Conservation (phyloP, 768 basidiomycete species). For the Lepiota brunneoincarnata region DNA sequence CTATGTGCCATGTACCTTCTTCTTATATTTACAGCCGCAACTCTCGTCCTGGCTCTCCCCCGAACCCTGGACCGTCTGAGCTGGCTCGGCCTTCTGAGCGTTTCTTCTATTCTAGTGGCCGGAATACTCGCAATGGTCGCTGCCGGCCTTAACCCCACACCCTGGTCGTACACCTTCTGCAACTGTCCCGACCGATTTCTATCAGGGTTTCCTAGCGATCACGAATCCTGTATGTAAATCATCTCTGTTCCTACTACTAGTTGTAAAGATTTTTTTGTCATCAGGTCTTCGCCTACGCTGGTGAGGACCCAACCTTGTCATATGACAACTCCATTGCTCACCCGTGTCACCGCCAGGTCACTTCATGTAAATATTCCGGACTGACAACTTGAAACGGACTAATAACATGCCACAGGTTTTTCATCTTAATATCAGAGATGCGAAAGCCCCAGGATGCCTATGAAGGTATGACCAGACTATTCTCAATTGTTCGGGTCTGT, state of each 20-base stretch:
- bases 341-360: neutral
- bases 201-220: conserved; percentile 48
- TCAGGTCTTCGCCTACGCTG: conserved; percentile 9
- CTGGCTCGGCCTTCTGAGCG: conserved; percentile 46
- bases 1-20: conserved; percentile 44
- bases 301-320: neutral
- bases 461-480: conserved; percentile 38
- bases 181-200: conserved; percentile 38
- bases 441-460: conserved; percentile 45
- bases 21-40: conserved; percentile 43
- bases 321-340: neutral
- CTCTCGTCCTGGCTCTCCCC: conserved; percentile 41
- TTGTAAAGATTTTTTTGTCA: neutral
- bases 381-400: too few species aligned
- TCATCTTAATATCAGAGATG: conserved; percentile 60
- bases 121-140: conserved; percentile 51
- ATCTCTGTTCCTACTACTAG: neutral
- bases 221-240: conserved; percentile 43
- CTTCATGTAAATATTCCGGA: neutral
- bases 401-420: conserved; percentile 36
- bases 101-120: conserved; percentile 38
- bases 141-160: conserved; percentile 42
- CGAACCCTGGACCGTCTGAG: conserved; percentile 44
- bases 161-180: conserved; percentile 35
- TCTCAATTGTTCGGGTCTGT: neutral